Percentiles rank a stretch among this genome's conserved stretches.
Conservation (phyloP, 2,329 filamentous ascomycete genomes). For the Zalaria obscura region DNA sequence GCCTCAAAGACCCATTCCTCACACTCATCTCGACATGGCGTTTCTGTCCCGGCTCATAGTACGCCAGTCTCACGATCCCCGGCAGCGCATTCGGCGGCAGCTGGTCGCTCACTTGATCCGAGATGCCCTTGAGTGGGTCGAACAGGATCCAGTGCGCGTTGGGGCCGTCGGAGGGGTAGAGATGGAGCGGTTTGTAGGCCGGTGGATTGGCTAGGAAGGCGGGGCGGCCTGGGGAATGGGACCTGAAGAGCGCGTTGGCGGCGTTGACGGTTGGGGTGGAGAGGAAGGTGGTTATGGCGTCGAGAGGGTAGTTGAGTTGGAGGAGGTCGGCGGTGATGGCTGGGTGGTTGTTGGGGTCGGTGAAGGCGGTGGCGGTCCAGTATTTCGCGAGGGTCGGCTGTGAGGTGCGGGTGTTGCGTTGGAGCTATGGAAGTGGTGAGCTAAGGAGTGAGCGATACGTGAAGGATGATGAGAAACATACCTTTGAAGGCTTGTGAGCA, state of each 20-base stretch:
- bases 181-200: background rate
- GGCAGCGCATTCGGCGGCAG: background rate
- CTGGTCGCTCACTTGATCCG: background rate
- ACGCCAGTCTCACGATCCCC: background rate
- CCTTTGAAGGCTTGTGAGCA: too few species aligned
- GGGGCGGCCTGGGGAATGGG: background rate
- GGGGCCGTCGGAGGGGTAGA: background rate
- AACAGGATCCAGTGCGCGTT: slow-evolving; percentile 1
- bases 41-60: slow-evolving; percentile 1
- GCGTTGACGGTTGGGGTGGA: background rate
- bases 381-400: too few species aligned
- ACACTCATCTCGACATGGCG: slow-evolving; percentile 1
- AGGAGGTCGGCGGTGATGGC: background rate
- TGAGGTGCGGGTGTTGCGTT: too few species aligned
- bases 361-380: too few species aligned
- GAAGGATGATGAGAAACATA: too few species aligned
- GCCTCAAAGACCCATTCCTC: background rate
- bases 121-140: slow-evolving; percentile 1
- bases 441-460: too few species aligned
- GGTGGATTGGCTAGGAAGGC: background rate
- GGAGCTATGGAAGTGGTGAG: too few species aligned
- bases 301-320: background rate
- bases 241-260: background rate
- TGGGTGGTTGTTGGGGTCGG: too few species aligned
- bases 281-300: background rate